These are phyloP conservation scores for Aphanomyces astaci DNA, from an alignment of 352 stramenopile genomes.

Conservation along the genomic window DNA sequence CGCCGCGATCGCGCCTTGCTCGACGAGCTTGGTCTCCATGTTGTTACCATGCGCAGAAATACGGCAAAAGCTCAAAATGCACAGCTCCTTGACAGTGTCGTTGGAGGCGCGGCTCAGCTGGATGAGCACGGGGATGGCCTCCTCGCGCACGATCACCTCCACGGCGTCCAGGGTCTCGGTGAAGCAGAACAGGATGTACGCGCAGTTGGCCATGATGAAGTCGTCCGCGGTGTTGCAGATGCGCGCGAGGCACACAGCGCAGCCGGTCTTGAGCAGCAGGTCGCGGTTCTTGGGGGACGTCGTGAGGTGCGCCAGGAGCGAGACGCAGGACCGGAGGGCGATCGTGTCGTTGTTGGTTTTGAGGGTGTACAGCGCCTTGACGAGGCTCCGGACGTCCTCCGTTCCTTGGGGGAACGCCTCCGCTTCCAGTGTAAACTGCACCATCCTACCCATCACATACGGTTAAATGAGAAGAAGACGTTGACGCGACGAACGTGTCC, in stretches of 20 bases:
- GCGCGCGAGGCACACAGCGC: slow-evolving; percentile 47
- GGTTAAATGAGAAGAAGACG: neutral
- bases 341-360: slow-evolving; percentile 13
- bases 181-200: slow-evolving; percentile 58
- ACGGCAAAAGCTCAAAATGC: slow-evolving; percentile 58
- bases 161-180: slow-evolving; percentile 57
- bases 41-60: slow-evolving; percentile 61
- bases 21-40: slow-evolving; percentile 40
- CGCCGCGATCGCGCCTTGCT: slow-evolving; percentile 60
- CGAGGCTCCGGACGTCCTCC: slow-evolving; percentile 41
- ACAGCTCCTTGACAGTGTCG: slow-evolving; percentile 53
- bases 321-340: slow-evolving; percentile 27
- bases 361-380: slow-evolving; percentile 33
- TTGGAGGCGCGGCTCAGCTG: slow-evolving; percentile 45
- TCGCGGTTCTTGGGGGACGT: slow-evolving; percentile 46
- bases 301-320: slow-evolving; percentile 53
- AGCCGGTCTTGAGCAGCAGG: slow-evolving; percentile 42
- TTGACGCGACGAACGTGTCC: slow-evolving; percentile 2
- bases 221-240: slow-evolving; percentile 31
- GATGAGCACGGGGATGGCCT: slow-evolving; percentile 61
- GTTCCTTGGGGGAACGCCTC: slow-evolving; percentile 53
- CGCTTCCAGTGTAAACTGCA: slow-evolving; percentile 30
- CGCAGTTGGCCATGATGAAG: slow-evolving; percentile 58
- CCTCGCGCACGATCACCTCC: slow-evolving; percentile 63
- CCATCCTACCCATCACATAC: neutral